Evolutionary conservation across 2,329 filamentous ascomycete species (phyloP).

Genomic region (Arthrobotrys megalospora): DNA sequence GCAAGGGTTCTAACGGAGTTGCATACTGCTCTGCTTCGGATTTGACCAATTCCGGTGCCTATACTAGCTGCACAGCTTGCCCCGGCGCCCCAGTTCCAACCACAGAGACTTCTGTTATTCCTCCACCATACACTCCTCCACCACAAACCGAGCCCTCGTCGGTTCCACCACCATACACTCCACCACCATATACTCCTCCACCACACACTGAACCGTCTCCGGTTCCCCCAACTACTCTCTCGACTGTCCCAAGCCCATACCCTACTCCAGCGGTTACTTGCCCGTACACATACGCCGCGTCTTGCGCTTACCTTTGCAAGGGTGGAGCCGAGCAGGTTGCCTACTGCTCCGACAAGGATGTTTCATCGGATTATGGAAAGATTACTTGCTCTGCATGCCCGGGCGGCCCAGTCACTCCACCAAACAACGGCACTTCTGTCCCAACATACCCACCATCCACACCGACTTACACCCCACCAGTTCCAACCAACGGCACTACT

Average conservation of each 20-base stretch:
- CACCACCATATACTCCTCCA: conserved; percentile 22
- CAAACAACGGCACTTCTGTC: conserved; percentile 7
- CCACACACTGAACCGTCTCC: not conserved
- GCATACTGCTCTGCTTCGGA: conserved; percentile 5
- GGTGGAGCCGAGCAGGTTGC: not conserved
- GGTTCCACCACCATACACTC: conserved; percentile 1
- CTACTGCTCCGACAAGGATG: conserved; percentile 4
- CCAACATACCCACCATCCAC: conserved; percentile 4
- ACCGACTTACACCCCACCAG: conserved; percentile 13
- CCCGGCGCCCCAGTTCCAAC: conserved; percentile 11
- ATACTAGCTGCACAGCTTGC: conserved; percentile 11
- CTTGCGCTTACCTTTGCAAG: conserved; percentile 21
- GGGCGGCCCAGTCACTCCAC: not conserved
- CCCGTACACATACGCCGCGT: conserved; percentile 4
- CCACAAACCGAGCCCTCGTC: not conserved
- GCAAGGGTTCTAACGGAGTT: conserved; percentile 16
- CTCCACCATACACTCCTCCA: conserved; percentile 3
- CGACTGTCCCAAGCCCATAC: not conserved
- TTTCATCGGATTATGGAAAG: not conserved
- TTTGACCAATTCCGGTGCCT: not conserved
- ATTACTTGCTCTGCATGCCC: conserved; percentile 9
- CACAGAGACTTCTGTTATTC: not conserved
- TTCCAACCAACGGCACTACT: conserved; percentile 11
- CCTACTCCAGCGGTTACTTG: conserved; percentile 9
- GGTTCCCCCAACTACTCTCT: conserved; percentile 9